phyloP scores from a whole-genome alignment of 192 early-diverging fungal genomes.

The Thoreauomyces humboldtii region DNA sequence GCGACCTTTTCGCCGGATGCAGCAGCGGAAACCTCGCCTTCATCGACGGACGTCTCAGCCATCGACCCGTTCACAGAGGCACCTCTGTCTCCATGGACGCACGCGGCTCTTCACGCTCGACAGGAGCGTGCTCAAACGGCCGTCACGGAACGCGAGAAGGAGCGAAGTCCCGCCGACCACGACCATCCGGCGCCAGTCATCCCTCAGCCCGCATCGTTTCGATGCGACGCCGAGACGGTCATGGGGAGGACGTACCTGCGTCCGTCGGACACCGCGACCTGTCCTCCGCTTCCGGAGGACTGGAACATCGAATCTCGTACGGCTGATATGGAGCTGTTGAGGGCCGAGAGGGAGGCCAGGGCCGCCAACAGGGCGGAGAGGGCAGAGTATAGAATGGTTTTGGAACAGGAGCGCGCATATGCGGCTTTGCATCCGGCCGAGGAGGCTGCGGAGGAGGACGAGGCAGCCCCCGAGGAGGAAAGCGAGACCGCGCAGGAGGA shows the following conservation, averaged over 20 bases:
- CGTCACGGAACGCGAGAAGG: not conserved
- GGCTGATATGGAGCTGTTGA: not conserved
- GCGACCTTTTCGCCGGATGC: no score
- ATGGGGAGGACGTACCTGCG: conserved; percentile 4
- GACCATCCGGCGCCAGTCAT: not conserved
- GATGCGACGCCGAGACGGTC: not conserved
- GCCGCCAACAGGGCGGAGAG: not conserved
- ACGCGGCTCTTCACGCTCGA: conserved; percentile 3
- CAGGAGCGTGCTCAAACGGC: conserved; percentile 1
- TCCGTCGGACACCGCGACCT: not conserved
- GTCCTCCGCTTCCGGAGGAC: not conserved
- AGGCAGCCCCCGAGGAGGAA: not conserved
- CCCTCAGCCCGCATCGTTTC: not conserved
- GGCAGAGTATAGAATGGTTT: not conserved
- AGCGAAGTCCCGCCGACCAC: not conserved
- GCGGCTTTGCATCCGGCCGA: no score
- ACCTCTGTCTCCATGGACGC: conserved; percentile 12
- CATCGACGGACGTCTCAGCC: no score
- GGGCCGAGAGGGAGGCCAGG: not conserved
- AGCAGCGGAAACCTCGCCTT: no score
- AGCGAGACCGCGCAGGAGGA: not conserved
- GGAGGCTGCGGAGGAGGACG: not conserved
- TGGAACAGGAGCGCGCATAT: no score
- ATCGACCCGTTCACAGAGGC: no score
- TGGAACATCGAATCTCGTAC: conserved; percentile 3